Evolutionary conservation across 108 stramenopile genomes (phyloP), one percentile per base, ranked within the genome.

Genomic region (Fistulifera pelliculosa): DNA sequence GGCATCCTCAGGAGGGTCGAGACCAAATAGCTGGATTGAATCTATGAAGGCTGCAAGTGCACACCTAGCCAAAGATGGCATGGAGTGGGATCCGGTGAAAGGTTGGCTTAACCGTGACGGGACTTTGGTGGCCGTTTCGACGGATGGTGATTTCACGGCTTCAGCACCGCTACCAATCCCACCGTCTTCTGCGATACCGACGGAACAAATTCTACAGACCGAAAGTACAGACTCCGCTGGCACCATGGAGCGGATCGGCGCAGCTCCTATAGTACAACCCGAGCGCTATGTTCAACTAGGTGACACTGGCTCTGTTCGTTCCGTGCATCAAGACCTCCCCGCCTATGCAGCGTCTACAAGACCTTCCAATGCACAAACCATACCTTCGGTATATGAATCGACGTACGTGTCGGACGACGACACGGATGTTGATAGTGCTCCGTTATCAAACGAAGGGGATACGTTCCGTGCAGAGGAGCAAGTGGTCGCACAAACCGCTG

Each of bases 41-140:
- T 80, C 76, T 12, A 87, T 87, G 85, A 75, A 76, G 66, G 79
- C 65, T 21, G 85, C 81, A 4, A 69, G 75, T 5, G 66, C 75
- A 0, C 50, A 49, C 17, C 43, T 83, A 25, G 43, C 48, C 21
- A 66, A 58, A 43, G 62, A 58, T 22, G 69, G 55, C 22, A 66
- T 71, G 16, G 31, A 56, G 10, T 87, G 85, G 85, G 66, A 87
- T 73, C 80, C 77, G n/a, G 66, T 74, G 21, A 53, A 53, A 17
- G 85, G 85, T 38, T 87, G 80, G 82, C 43, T 16, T 4, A 60
- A 50, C 12, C 6, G 8, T 35, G 31, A 35, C 17, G 21, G 19
- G 12, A 52, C 19, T 11, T 21, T 11, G 7, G 19, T 21, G 3
- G 44, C 17, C 12, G 12, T 21, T 22, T 16, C 54, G 16, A 40